Evolutionary conservation across 257 asterid genomes (phyloP).

Genomic region (Scutellaria barbata): DNA sequence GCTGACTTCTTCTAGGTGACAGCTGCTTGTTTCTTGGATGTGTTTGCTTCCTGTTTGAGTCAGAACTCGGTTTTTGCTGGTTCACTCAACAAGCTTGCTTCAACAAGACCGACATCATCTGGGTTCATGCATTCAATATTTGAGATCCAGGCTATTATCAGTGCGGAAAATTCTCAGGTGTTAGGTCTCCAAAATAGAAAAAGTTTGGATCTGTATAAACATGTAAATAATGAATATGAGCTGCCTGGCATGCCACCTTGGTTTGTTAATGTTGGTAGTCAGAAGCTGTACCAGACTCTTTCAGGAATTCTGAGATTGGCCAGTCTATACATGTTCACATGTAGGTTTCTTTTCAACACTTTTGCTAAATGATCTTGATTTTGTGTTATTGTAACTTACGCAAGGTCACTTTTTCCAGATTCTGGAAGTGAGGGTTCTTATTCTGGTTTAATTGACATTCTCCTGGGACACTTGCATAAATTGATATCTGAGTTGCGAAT

Average conservation of each 20-base stretch:
- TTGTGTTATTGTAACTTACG: slow-evolving; percentile 31
- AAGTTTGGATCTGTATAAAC: slow-evolving; percentile 40
- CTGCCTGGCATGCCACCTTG: slow-evolving; percentile 96
- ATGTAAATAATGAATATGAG: slow-evolving; percentile 52
- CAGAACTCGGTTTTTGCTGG: slow-evolving; percentile 88
- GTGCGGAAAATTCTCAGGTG: slow-evolving; percentile 40
- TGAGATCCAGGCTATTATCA: slow-evolving; percentile 66
- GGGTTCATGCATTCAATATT: slow-evolving; percentile 86
- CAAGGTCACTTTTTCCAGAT: slow-evolving; percentile 49
- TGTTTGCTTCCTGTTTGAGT: slow-evolving; percentile 82
- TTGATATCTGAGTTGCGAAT: slow-evolving; percentile 68
- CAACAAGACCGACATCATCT: slow-evolving; percentile 58
- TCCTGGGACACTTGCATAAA: slow-evolving; percentile 76
- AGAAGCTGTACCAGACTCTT: slow-evolving; percentile 72
- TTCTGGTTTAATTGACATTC: slow-evolving; percentile 70
- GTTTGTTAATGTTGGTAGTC: slow-evolving; percentile 73
- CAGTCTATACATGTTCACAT: slow-evolving; percentile 73
- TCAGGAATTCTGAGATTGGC: slow-evolving; percentile 85
- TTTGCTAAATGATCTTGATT: slow-evolving; percentile 29
- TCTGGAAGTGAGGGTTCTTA: slow-evolving; percentile 69
- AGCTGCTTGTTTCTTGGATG: slow-evolving; percentile 85
- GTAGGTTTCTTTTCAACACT: slow-evolving; percentile 45
- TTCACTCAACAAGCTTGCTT: slow-evolving; percentile 74
- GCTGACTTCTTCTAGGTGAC: slow-evolving; percentile 57
- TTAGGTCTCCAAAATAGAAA: slow-evolving; percentile 49